Conservation (phyloP, 2,329 filamentous ascomycete species). For the Venturia asperata region DNA sequence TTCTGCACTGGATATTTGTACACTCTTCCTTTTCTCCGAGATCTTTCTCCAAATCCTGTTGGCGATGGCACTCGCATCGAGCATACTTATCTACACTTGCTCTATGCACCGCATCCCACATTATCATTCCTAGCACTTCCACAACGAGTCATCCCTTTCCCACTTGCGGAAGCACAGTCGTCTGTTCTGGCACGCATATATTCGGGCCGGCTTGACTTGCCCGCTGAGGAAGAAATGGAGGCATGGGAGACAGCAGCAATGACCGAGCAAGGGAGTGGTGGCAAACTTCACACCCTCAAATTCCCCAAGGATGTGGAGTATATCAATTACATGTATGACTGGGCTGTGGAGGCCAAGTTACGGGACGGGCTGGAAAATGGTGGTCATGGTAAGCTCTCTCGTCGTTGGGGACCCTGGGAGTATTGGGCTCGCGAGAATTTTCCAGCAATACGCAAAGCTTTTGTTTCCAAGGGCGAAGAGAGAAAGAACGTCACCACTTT, state of each 20-base stretch:
- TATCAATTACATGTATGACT: slow-evolving; percentile 61
- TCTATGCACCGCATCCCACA: slow-evolving; percentile 68
- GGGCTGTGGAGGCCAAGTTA: slow-evolving; percentile 43
- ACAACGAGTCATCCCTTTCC: slow-evolving; percentile 83
- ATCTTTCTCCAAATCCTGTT: slow-evolving; percentile 42
- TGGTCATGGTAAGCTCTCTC: slow-evolving; percentile 57
- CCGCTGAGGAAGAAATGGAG: slow-evolving; percentile 56
- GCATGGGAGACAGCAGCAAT: slow-evolving; percentile 52
- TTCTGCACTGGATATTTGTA: slow-evolving; percentile 91
- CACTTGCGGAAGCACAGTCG: slow-evolving; percentile 69
- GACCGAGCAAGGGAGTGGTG: slow-evolving; percentile 40
- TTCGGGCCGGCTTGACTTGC: slow-evolving; percentile 62
- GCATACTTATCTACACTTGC: slow-evolving; percentile 71
- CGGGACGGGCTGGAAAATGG: slow-evolving; percentile 37
- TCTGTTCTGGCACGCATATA: slow-evolving; percentile 71
- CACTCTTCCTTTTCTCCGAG: slow-evolving; percentile 64
- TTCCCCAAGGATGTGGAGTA: slow-evolving; percentile 60
- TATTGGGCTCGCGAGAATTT: slow-evolving; percentile 66
- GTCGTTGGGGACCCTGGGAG: slow-evolving; percentile 62
- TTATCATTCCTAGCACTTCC: slow-evolving; percentile 70
- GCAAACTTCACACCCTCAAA: slow-evolving; percentile 48
- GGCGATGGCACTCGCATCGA: slow-evolving; percentile 57
- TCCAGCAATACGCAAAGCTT: slow-evolving; percentile 62
- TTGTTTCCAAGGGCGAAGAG: slow-evolving; percentile 56
- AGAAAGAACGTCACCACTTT: slow-evolving; percentile 50